Evolutionary conservation across 179 eudicot species (phyloP).

Genomic region (Monotropa hypopitys): DNA sequence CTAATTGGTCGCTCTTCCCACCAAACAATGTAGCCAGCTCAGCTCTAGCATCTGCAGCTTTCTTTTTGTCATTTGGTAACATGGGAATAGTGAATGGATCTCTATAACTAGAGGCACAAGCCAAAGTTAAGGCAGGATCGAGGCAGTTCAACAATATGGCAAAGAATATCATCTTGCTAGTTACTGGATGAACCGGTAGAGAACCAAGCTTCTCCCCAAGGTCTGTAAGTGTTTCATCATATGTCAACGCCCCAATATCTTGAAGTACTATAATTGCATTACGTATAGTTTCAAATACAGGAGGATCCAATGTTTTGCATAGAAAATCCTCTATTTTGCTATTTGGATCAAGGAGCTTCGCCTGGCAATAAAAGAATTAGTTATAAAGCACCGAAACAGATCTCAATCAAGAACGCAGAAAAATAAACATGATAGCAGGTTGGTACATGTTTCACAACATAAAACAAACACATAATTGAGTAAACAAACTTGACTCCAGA

Average conservation of each 20-base stretch:
- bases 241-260: slow-evolving; percentile 83
- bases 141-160: slow-evolving; percentile 74
- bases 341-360: slow-evolving; percentile 67
- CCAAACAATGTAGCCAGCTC: slow-evolving; percentile 75
- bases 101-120: slow-evolving; percentile 73
- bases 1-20: slow-evolving; percentile 82
- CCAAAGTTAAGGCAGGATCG: slow-evolving; percentile 92
- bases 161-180: slow-evolving; percentile 83
- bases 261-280: slow-evolving; percentile 72
- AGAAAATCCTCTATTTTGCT: slow-evolving; percentile 64
- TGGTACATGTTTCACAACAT: neutral
- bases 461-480: neutral
- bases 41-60: slow-evolving; percentile 55
- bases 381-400: neutral
- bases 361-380: slow-evolving; percentile 29
- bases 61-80: slow-evolving; percentile 59
- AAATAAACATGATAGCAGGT: neutral
- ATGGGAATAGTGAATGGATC: slow-evolving; percentile 79
- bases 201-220: slow-evolving; percentile 68
- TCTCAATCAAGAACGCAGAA: neutral
- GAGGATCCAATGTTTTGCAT: slow-evolving; percentile 80
- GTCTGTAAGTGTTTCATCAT: slow-evolving; percentile 62
- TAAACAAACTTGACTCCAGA: neutral
- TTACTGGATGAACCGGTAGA: slow-evolving; percentile 80
- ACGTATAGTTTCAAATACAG: slow-evolving; percentile 56